phyloP scores from a whole-genome alignment of 257 asterid genomes.

The Hygrophila difformis region DNA sequence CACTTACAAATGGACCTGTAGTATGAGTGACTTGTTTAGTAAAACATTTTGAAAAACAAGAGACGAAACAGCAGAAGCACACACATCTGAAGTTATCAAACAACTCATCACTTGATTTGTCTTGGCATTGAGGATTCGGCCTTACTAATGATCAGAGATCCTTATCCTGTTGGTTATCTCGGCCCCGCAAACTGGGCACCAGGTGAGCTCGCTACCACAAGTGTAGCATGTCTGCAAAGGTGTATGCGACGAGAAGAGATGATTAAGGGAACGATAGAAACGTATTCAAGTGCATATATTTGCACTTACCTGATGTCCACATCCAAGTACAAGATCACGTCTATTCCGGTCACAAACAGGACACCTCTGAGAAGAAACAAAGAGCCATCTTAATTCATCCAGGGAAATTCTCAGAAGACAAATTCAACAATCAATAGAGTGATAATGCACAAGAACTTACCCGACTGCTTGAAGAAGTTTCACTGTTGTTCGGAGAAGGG shows the following conservation, averaged over 20 bases:
- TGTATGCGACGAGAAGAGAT: not conserved
- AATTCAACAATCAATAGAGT: not conserved
- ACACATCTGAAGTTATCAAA: not conserved
- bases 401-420: not conserved
- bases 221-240: slow-evolving; percentile 38
- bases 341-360: slow-evolving; percentile 33
- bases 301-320: slow-evolving; percentile 43
- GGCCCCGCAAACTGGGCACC: slow-evolving; percentile 35
- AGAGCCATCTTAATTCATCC: not conserved
- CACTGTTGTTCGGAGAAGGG: slow-evolving; percentile 28
- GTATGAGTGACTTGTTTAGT: no score
- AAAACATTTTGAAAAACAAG: no score
- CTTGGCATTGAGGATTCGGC: no score
- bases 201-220: slow-evolving; percentile 27
- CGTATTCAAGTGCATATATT: not conserved
- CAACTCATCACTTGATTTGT: not conserved
- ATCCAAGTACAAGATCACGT: slow-evolving; percentile 36
- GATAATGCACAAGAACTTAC: slow-evolving; percentile 6
- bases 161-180: slow-evolving; percentile 33
- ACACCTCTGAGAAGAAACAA: slow-evolving; percentile 29
- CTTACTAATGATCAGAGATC: slow-evolving; percentile 22
- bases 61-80: no score
- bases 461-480: slow-evolving; percentile 16
- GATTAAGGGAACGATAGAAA: not conserved
- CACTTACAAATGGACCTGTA: no score